Evolutionary conservation across 2,329 filamentous ascomycete species (phyloP).

Genomic region (Hirsutella rhossiliensis): DNA sequence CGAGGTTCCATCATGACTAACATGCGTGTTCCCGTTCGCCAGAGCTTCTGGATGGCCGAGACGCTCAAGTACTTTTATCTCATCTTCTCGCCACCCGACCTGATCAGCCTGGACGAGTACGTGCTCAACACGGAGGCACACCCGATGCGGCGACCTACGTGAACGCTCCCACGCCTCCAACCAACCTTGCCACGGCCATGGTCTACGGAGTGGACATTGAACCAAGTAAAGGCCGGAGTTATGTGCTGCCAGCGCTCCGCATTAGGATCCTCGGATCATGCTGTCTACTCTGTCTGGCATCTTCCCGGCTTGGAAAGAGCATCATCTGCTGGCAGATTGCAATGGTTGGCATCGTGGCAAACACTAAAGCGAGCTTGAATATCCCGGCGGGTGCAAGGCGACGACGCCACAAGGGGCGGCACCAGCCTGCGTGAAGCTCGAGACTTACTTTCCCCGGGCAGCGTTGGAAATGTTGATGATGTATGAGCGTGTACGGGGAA

Average conservation of each 20-base stretch:
- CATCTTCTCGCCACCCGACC: slow-evolving; percentile 52
- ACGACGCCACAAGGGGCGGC: too few species aligned
- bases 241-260: too few species aligned
- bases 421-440: background rate
- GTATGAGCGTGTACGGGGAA: background rate
- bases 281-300: too few species aligned
- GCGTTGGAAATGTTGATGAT: background rate
- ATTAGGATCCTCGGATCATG: too few species aligned
- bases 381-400: too few species aligned
- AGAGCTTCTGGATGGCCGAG: slow-evolving; percentile 63
- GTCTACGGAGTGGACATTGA: background rate
- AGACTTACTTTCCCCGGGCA: background rate
- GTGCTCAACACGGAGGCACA: slow-evolving; percentile 43
- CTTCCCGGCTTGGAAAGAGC: too few species aligned
- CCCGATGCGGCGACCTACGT: slow-evolving; percentile 3
- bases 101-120: slow-evolving; percentile 55
- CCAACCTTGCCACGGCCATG: background rate
- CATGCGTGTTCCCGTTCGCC: slow-evolving; percentile 8
- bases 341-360: too few species aligned
- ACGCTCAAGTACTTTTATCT: slow-evolving; percentile 68
- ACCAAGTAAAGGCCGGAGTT: too few species aligned
- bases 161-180: background rate
- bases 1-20: background rate
- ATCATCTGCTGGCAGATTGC: too few species aligned
- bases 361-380: too few species aligned